These are phyloP conservation scores for Neoboletus magnificus DNA, from an alignment of 768 basidiomycete genomes.

Conservation along the genomic window DNA sequence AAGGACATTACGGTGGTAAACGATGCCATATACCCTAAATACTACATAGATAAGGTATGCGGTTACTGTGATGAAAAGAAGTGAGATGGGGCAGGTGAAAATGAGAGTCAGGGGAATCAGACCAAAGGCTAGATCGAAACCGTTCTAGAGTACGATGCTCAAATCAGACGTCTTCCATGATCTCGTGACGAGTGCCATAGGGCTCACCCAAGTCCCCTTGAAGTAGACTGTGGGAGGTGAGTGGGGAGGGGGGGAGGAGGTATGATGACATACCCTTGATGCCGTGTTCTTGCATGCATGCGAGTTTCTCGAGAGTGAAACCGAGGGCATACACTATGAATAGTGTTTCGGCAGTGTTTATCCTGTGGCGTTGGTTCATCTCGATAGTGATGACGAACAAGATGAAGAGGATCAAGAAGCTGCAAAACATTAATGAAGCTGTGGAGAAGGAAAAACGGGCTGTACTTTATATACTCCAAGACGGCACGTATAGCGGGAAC, in stretches of 20 bases:
- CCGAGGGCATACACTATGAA: constrained; percentile 83
- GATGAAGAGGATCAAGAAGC: constrained; percentile 78
- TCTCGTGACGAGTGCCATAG: constrained; percentile 8
- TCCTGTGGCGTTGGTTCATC: constrained; percentile 51
- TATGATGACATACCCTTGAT: constrained; percentile 58
- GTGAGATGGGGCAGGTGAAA: background rate
- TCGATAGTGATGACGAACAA: constrained; percentile 81
- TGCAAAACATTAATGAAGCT: constrained; percentile 1
- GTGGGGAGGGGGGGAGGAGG: background rate
- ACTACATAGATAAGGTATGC: constrained; percentile 72
- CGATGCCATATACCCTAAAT: constrained; percentile 70
- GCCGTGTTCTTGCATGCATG: constrained; percentile 94
- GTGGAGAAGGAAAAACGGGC: background rate
- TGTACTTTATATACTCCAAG: constrained; percentile 83
- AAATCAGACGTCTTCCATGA: constrained; percentile 16
- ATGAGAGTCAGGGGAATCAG: constrained; percentile 12
- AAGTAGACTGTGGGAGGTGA: constrained; percentile 57
- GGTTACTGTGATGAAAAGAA: constrained; percentile 49
- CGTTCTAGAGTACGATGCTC: constrained; percentile 52
- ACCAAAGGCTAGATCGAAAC: constrained; percentile 92
- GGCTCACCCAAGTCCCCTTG: constrained; percentile 75
- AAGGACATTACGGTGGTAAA: constrained; percentile 52
- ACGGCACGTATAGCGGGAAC: constrained; percentile 90
- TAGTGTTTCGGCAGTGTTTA: constrained; percentile 64
- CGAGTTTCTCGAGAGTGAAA: constrained; percentile 88